These are phyloP conservation scores for Lasiosphaeria miniovina DNA, from an alignment of 495 filamentous ascomycete species.

Conservation along the genomic window DNA sequence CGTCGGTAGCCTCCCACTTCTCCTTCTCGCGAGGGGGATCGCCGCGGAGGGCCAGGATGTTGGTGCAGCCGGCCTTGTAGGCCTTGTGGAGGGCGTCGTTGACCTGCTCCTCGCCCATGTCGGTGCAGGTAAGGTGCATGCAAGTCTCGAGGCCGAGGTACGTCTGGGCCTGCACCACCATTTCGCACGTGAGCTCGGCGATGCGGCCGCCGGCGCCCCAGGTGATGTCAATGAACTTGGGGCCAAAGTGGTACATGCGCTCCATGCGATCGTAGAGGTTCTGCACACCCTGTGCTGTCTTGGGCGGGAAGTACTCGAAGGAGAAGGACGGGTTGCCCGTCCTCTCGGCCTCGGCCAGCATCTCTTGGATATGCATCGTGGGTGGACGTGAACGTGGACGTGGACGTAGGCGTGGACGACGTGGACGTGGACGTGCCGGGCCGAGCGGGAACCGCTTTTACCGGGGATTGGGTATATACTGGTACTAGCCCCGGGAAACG, in stretches of 20 bases:
- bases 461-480: no score
- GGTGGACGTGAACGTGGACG: not conserved
- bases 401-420: not conserved
- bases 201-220: slow-evolving; percentile 95
- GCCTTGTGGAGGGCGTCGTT: slow-evolving; percentile 83
- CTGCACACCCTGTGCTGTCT: slow-evolving; percentile 97
- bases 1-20: slow-evolving; percentile 82
- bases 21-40: slow-evolving; percentile 95
- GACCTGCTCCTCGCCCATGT: slow-evolving; percentile 90
- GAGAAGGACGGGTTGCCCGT: slow-evolving; percentile 83
- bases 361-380: slow-evolving; percentile 83
- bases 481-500: no score
- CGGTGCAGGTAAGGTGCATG: slow-evolving; percentile 99
- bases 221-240: slow-evolving; percentile 95
- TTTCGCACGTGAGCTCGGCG: slow-evolving; percentile 91
- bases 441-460: no score
- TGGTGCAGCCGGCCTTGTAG: slow-evolving; percentile 94
- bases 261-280: slow-evolving; percentile 99
- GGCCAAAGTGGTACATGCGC: slow-evolving; percentile 92
- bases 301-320: slow-evolving; percentile 99
- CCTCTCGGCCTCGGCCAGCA: slow-evolving; percentile 77
- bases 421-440: no score
- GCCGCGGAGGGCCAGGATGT: slow-evolving; percentile 91
- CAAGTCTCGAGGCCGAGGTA: slow-evolving; percentile 95
- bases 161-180: slow-evolving; percentile 96